phyloP scores from a whole-genome alignment of 2,329 filamentous ascomycete genomes.

The Penicillium rolfsii region DNA sequence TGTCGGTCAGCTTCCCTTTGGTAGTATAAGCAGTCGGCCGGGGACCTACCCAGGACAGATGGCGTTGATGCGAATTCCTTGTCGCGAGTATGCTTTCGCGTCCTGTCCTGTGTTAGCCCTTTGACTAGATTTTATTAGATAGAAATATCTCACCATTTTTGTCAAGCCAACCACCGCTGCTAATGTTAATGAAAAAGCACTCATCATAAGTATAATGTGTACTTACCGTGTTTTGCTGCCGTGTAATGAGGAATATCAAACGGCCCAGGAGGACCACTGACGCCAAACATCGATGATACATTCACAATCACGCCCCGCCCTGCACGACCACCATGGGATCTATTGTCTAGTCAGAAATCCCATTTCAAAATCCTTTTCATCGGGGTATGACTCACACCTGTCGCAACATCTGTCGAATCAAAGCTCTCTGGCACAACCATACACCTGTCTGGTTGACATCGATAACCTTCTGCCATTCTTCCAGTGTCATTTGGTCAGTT shows the following conservation, averaged over 20 bases:
- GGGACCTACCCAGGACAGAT: slow-evolving; percentile 55
- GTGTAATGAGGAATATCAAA: slow-evolving; percentile 27
- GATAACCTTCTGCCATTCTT: slow-evolving; percentile 56
- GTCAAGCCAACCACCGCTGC: slow-evolving; percentile 33
- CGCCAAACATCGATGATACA: slow-evolving; percentile 30
- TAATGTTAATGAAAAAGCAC: background rate
- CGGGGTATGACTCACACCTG: slow-evolving; percentile 29
- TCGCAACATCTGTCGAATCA: slow-evolving; percentile 40
- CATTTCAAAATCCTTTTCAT: background rate
- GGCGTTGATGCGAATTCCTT: slow-evolving; percentile 62
- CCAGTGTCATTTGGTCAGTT: slow-evolving; percentile 53
- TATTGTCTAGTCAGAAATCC: background rate
- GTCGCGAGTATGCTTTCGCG: slow-evolving; percentile 55
- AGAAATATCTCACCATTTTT: slow-evolving; percentile 20
- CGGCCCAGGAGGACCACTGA: slow-evolving; percentile 19
- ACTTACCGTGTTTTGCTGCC: slow-evolving; percentile 32
- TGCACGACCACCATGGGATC: slow-evolving; percentile 20
- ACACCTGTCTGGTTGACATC: slow-evolving; percentile 60
- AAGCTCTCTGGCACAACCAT: slow-evolving; percentile 60
- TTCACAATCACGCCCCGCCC: slow-evolving; percentile 34
- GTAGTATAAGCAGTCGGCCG: background rate
- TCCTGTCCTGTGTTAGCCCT: slow-evolving; percentile 25
- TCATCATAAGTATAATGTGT: too few species aligned
- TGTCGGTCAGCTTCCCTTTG: background rate
- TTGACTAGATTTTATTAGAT: background rate